Conservation (phyloP, 225 moss, liverwort and hornwort species). For the Pseudisothecium myosuroides region DNA sequence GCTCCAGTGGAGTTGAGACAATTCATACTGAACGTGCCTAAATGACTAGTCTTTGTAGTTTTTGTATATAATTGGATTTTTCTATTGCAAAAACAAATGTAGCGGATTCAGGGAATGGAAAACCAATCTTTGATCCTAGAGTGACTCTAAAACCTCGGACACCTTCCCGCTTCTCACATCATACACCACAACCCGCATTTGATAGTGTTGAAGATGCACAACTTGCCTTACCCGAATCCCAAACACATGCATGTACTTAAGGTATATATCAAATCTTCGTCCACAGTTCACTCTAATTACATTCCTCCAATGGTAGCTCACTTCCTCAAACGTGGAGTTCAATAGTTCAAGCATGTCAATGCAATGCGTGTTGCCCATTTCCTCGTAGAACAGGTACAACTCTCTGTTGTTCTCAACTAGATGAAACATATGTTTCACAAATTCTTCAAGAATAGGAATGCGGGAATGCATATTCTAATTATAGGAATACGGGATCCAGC, state of each 20-base stretch:
- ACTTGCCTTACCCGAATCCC: background rate
- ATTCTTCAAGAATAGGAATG: no score
- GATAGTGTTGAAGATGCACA: background rate
- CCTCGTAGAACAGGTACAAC: no score
- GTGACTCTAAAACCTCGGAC: background rate
- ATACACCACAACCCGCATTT: background rate
- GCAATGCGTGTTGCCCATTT: no score
- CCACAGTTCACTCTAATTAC: background rate
- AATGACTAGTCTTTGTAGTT: background rate
- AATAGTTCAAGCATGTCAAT: background rate
- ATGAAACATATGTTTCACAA: no score
- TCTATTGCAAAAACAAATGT: background rate
- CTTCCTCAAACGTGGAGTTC: background rate
- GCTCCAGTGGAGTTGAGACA: background rate
- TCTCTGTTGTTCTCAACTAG: background rate
- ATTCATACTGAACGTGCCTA: background rate
- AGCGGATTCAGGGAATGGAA: background rate
- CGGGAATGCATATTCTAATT: no score
- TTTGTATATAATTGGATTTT: background rate
- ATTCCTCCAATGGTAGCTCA: background rate
- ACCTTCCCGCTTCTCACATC: background rate
- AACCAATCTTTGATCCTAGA: background rate
- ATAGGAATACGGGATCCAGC: background rate
- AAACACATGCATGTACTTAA: background rate
- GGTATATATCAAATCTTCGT: no score